Percentiles rank a stretch among this genome's conserved stretches.
Evolutionary conservation across 2,329 filamentous ascomycete species (phyloP).

Genomic region (Chalaropsis thielavioides): DNA sequence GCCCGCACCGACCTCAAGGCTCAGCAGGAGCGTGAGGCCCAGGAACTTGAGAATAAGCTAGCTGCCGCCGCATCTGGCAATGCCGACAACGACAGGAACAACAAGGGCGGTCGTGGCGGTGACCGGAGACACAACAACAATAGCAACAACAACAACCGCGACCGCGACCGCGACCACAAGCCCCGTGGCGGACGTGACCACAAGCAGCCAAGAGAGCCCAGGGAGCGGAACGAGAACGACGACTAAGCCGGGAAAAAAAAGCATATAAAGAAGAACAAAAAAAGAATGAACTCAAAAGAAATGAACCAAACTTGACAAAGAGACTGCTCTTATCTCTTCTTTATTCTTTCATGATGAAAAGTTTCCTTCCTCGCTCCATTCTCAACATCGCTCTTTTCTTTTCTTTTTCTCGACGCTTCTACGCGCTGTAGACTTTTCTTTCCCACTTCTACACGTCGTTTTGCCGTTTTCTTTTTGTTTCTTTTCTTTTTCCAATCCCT

Average conservation of each 20-base stretch:
- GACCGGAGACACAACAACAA: conserved; percentile 24
- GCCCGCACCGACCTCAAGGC: conserved; percentile 68
- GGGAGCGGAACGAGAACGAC: conserved; percentile 41
- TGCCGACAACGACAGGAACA: conserved; percentile 22
- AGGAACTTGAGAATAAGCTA: conserved; percentile 55
- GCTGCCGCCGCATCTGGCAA: conserved; percentile 29
- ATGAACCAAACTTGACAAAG: conserved; percentile 9
- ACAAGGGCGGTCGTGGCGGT: conserved; percentile 22
- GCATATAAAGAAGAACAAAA: conserved; percentile 4
- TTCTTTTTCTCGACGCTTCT: background rate
- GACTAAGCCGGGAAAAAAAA: conserved; percentile 29
- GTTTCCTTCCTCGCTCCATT: background rate
- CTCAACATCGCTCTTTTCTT: background rate
- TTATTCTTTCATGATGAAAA: conserved; percentile 3
- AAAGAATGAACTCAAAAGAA: conserved; percentile 6
- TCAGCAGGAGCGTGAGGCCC: conserved; percentile 62
- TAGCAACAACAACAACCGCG: conserved; percentile 20
- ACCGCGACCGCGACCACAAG: conserved; percentile 18
- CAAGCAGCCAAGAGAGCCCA: conserved; percentile 29
- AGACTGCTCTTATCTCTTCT: background rate
- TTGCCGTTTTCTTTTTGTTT: background rate
- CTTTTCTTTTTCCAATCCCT: background rate
- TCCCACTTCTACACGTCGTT: background rate
- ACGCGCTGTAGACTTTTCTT: background rate
- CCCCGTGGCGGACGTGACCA: conserved; percentile 19